Base-by-base conservation (phyloP, 208 protist species). In the Trypanosoma mega region DNA sequence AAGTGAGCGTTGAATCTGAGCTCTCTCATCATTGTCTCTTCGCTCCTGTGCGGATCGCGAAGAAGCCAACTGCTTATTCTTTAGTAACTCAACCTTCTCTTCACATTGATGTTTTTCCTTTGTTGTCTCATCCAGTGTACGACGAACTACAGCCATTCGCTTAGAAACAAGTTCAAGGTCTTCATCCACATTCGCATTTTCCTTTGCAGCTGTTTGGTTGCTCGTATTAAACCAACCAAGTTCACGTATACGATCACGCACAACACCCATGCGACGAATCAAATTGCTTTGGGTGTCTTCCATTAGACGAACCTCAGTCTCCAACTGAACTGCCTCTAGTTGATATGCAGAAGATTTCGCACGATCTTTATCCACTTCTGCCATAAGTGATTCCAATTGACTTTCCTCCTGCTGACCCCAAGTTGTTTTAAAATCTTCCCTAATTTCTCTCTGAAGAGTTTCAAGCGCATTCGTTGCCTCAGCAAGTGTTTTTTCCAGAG, bases 261-360 rank as follows among this genome's bases (percentile, higher is more conserved):
- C 70, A 53, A 87, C 71, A 16, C 58, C 60, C n/a, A 75, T 69
- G 37, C 82, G 67, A 24, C 74, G 75, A 36, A 72, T 73, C 11
- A 85, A 46, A 53, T 92, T 84, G 26, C 74, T 67, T 34, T 62
- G 54, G 14, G 78, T 90, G 67, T 93, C 86, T 44, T 93, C 81
- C 52, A 91, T 61, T 18, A 93, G 61, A 41, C 84, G 74, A 2
- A 79, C 70, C 37, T 94, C 82, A 0, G 88, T 94, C 0, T 66
- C 71, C 11, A 85, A 34, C 49, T 92, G 76, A 23, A 90, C 61
- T 20, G 52, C 56, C 16, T 72, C 65, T 30, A 76, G 62, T 49
- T 90, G 78, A 62, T 82, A 34, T 37, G 68, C 23, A 2, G 78
- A 63, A 6, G 79, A 63, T 1, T 68, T 33, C 1, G 67, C 54